These are phyloP conservation scores for Termitomyces heimii DNA, from an alignment of 768 basidiomycete species.

Conservation along the genomic window DNA sequence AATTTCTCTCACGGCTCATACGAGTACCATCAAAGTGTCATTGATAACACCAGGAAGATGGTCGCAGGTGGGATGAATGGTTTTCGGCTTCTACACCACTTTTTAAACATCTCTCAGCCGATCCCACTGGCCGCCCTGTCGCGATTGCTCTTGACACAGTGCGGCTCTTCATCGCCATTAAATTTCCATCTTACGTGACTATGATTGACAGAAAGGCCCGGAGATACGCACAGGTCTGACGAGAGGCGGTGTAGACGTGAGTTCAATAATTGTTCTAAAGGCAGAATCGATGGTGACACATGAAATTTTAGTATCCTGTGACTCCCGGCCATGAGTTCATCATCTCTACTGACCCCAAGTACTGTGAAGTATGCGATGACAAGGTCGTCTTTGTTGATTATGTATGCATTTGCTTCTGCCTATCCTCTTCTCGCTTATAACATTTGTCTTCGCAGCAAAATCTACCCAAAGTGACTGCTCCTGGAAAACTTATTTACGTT, in stretches of 20 bases:
- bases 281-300: not conserved
- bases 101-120: slow-evolving; percentile 31
- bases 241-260: slow-evolving; percentile 78
- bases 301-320: slow-evolving; percentile 59
- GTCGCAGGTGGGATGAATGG: slow-evolving; percentile 51
- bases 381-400: slow-evolving; percentile 93
- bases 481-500: slow-evolving; percentile 96
- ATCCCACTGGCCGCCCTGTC: slow-evolving; percentile 79
- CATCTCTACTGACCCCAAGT: slow-evolving; percentile 78
- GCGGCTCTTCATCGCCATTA: slow-evolving; percentile 29
- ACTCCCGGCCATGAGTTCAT: slow-evolving; percentile 91
- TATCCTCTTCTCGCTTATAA: not conserved
- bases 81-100: not conserved
- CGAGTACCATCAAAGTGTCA: slow-evolving; percentile 98
- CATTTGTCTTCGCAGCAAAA: slow-evolving; percentile 60
- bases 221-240: slow-evolving; percentile 98
- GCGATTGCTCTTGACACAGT: slow-evolving; percentile 98
- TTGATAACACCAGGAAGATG: slow-evolving; percentile 93
- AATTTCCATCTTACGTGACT: slow-evolving; percentile 1
- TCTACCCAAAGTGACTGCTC: slow-evolving; percentile 90
- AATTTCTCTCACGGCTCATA: slow-evolving; percentile 99
- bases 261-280: slow-evolving; percentile 22
- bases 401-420: slow-evolving; percentile 39
- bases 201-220: slow-evolving; percentile 80
- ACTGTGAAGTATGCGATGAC: slow-evolving; percentile 74